Percentiles rank a stretch among this genome's conserved stretches.
Conservation (phyloP, 2,329 filamentous ascomycete species). For the Orbilia javanica region DNA sequence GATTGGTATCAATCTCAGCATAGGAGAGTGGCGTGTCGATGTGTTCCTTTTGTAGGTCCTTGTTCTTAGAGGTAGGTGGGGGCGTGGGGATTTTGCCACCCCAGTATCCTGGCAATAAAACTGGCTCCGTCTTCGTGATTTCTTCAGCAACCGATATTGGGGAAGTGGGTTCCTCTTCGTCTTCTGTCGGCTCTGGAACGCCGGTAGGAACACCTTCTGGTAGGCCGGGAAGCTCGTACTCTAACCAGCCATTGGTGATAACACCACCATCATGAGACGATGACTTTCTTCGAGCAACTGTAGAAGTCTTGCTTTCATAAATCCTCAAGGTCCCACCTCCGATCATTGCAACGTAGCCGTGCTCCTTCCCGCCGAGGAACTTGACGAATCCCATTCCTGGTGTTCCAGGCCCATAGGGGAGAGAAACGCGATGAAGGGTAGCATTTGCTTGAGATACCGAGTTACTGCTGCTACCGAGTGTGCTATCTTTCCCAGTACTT, state of each 20-base stretch:
- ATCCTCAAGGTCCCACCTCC: constrained; percentile 67
- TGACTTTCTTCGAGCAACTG: constrained; percentile 60
- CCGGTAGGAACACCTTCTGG: constrained; percentile 59
- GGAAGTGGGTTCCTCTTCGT: constrained; percentile 59
- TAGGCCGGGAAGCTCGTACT: constrained; percentile 62
- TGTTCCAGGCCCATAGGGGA: constrained; percentile 64
- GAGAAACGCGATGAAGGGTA: constrained; percentile 66
- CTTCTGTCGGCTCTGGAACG: constrained; percentile 54
- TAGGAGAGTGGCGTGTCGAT: constrained; percentile 73
- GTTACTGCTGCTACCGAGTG: constrained; percentile 64
- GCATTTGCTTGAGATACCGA: constrained; percentile 67
- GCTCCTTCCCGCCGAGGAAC: constrained; percentile 67
- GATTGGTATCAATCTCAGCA: constrained; percentile 95
- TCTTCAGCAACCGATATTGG: constrained; percentile 60
- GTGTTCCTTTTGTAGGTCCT: constrained; percentile 65
- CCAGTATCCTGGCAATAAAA: constrained; percentile 49
- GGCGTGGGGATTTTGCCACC: constrained; percentile 59
- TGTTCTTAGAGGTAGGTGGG: constrained; percentile 67
- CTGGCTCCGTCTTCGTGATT: constrained; percentile 60
- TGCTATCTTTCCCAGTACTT: constrained; percentile 67
- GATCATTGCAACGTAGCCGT: constrained; percentile 66
- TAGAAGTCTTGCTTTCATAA: constrained; percentile 63
- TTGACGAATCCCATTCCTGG: constrained; percentile 66
- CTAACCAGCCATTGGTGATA: constrained; percentile 60
- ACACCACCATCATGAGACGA: constrained; percentile 64